phyloP scores from a whole-genome alignment of 163 green algal genomes.

The Coccomyxa subellipsoidea region DNA sequence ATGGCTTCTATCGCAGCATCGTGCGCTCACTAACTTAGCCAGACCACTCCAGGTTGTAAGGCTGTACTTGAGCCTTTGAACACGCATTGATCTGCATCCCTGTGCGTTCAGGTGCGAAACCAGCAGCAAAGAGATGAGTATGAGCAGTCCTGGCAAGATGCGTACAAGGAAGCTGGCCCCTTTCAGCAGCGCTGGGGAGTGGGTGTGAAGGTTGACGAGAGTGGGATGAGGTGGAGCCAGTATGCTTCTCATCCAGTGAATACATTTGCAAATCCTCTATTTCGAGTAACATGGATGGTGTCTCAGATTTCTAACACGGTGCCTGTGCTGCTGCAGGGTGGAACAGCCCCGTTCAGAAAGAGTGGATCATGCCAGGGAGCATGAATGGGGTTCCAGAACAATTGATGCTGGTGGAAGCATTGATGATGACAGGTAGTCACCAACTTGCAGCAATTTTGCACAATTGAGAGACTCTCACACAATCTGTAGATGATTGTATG shows the following conservation, averaged over 20 bases:
- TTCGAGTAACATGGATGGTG: too few species aligned
- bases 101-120: not conserved
- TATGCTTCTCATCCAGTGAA: not conserved
- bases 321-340: not conserved
- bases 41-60: not conserved
- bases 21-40: not conserved
- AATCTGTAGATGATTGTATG: too few species aligned
- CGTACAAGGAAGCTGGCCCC: not conserved
- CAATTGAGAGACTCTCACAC: too few species aligned
- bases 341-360: not conserved
- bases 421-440: too few species aligned
- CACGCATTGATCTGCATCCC: not conserved
- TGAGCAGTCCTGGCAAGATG: not conserved
- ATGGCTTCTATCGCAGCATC: not conserved
- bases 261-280: too few species aligned
- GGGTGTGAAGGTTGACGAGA: not conserved
- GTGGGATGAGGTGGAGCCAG: not conserved
- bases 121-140: not conserved
- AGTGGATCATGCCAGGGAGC: not conserved
- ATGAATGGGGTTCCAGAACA: too few species aligned
- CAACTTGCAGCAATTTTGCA: too few species aligned
- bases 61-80: not conserved
- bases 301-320: too few species aligned
- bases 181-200: conserved; percentile 3
- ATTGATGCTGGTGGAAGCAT: too few species aligned